Evolutionary conservation across 805 yeast species (phyloP), one percentile per base, ranked within the genome.

Genomic region (Kluyveromyces wickerhamii): DNA sequence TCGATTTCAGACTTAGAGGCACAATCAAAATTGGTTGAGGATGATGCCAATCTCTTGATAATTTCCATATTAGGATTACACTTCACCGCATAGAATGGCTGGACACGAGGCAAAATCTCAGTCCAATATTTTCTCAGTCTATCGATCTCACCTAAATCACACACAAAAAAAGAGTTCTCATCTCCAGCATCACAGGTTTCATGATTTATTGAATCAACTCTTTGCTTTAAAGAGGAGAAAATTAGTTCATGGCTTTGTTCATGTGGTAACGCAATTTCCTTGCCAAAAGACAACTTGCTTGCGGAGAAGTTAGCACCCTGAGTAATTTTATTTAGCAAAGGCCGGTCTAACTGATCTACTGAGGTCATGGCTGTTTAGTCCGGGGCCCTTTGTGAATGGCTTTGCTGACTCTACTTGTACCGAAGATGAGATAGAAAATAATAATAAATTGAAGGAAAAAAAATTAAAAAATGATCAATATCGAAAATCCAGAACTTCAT

Each of bases 61-160:
- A 89, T 75, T 36, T 62, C 62, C 5, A 62, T 47, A 53, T 86
- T 78, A 24, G 87, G 81, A 65, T 89, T 89, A 64, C 97, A 89
- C 62, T 89, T 89, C 47, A 89, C 92, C 13, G 98, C 98, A 60
- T 88, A 89, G 52, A 71, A 79, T n/a, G 96, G 95, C 37, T 72
- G 71, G 23, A 89, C 79, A 28, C 77, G 65, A 14, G 96, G 95
- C 49, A 89, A 66, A 25, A 65, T 56, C 15, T 45, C 33, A 19
- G 55, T 52, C 96, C 97, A 89, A 26, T 73, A 63, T n/a, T 58
- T 42, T 40, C 68, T 69, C 36, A 86, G 68, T 38, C 78, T 68
- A 40, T 65, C 65, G 22, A 92, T 71, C 49, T 80, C 79, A 19
- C 83, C 85, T 41, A 86, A 60, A 60, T 89, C 95, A 46, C 92